These are phyloP conservation scores for Solanum rostratum DNA, from an alignment of 257 asterid genomes.

Conservation along the genomic window DNA sequence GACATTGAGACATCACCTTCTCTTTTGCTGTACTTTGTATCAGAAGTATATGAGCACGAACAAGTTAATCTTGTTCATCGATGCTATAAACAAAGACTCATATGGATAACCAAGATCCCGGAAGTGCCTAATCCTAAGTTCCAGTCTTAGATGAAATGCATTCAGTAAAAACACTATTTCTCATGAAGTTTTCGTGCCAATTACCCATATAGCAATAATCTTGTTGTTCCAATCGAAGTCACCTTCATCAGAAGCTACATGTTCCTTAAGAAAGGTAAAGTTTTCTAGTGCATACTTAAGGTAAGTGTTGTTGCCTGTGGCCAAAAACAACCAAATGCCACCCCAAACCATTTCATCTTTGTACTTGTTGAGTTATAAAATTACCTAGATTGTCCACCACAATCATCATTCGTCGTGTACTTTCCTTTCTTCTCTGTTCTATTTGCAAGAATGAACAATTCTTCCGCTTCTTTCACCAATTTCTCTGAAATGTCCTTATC, in stretches of 20 bases:
- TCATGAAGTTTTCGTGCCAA: neutral
- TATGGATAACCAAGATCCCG: conserved; percentile 52
- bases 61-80: conserved; percentile 39
- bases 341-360: conserved; percentile 48
- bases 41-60: conserved; percentile 41
- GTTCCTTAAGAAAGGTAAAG: conserved; percentile 29
- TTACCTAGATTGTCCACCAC: conserved; percentile 31
- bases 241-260: conserved; percentile 20
- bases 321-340: conserved; percentile 49
- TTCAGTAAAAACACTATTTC: neutral
- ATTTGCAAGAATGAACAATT: conserved; percentile 17
- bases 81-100: conserved; percentile 23
- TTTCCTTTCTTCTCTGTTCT: conserved; percentile 14
- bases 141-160: neutral
- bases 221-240: conserved; percentile 50
- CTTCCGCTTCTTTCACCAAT: conserved; percentile 28
- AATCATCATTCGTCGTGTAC: conserved; percentile 25
- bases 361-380: conserved; percentile 32
- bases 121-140: conserved; percentile 28
- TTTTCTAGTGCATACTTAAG: conserved; percentile 29
- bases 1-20: conserved; percentile 14
- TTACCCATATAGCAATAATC: conserved; percentile 34
- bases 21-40: conserved; percentile 17
- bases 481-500: conserved; percentile 13
- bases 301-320: conserved; percentile 36